phyloP scores from a whole-genome alignment of 2,329 filamentous ascomycete species.

The Cladorrhinum sp. region DNA sequence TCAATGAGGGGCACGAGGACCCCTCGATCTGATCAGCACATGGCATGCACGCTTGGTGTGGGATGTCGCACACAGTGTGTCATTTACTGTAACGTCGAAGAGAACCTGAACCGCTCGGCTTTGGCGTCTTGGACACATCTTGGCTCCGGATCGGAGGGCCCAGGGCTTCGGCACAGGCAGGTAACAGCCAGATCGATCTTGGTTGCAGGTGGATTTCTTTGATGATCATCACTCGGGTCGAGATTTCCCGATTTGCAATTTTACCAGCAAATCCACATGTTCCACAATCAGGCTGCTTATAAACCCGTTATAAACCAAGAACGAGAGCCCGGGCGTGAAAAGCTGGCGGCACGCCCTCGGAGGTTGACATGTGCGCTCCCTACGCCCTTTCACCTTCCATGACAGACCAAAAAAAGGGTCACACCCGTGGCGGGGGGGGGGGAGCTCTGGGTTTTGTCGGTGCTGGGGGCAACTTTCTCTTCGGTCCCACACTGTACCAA shows the following conservation, averaged over 20 bases:
- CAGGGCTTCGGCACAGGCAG: background rate
- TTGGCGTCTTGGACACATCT: background rate
- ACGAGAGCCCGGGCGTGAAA: background rate
- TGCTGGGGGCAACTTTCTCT: background rate
- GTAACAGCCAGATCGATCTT: background rate
- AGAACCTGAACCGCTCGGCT: background rate
- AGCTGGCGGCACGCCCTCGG: background rate
- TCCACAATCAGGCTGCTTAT: background rate
- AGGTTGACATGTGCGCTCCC: background rate
- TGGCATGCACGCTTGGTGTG: background rate
- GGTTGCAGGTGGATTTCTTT: background rate
- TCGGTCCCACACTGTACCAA: constrained; percentile 19
- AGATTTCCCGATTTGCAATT: background rate
- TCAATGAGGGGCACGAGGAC: constrained; percentile 4
- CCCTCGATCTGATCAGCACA: constrained; percentile 4
- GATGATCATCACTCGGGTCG: background rate
- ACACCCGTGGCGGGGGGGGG: constrained; percentile 5
- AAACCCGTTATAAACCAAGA: background rate
- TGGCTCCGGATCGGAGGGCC: constrained; percentile 7
- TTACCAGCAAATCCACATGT: background rate
- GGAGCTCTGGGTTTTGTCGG: background rate
- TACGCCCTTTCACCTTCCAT: background rate
- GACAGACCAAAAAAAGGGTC: background rate
- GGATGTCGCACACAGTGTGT: constrained; percentile 3
- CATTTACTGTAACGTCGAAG: constrained; percentile 2